A percentile compares a stretch with the other conserved stretches of the same genome.
phyloP scores from a whole-genome alignment of 331 rosid genomes.

The Cydonia oblonga region DNA sequence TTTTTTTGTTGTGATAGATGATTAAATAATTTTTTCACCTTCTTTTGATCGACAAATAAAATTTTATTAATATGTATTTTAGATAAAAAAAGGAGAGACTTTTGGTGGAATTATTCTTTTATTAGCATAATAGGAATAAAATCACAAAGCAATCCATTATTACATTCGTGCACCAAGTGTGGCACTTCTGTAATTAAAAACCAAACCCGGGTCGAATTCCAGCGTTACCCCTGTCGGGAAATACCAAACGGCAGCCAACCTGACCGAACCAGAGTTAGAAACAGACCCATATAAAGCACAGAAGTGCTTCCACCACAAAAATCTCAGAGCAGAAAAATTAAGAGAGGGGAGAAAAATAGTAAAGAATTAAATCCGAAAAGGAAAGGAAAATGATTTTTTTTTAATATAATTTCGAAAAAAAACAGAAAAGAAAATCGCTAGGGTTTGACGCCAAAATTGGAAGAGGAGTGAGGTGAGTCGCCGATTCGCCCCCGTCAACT shows the following conservation, averaged over 20 bases:
- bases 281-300: slow-evolving; percentile 4
- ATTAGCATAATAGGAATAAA: not conserved
- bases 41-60: too few species aligned
- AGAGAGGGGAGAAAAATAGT: not conserved
- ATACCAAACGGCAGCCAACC: slow-evolving; percentile 8
- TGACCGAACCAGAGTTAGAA: not conserved
- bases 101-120: too few species aligned
- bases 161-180: not conserved
- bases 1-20: too few species aligned
- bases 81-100: too few species aligned
- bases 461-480: slow-evolving; percentile 33
- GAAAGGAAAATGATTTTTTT: not conserved
- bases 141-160: not conserved
- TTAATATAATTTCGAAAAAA: not conserved
- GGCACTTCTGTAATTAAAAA: slow-evolving; percentile 4
- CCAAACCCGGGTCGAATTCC: not conserved
- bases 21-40: too few species aligned
- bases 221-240: slow-evolving; percentile 6
- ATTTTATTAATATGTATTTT: too few species aligned
- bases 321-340: not conserved
- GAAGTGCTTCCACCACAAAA: not conserved
- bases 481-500: slow-evolving; percentile 65
- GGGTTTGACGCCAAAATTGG: slow-evolving; percentile 58
- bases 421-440: slow-evolving; percentile 15
- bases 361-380: not conserved